Evolutionary conservation across 768 basidiomycete species (phyloP).

Genomic region (Lactarius pseudohatsudake): DNA sequence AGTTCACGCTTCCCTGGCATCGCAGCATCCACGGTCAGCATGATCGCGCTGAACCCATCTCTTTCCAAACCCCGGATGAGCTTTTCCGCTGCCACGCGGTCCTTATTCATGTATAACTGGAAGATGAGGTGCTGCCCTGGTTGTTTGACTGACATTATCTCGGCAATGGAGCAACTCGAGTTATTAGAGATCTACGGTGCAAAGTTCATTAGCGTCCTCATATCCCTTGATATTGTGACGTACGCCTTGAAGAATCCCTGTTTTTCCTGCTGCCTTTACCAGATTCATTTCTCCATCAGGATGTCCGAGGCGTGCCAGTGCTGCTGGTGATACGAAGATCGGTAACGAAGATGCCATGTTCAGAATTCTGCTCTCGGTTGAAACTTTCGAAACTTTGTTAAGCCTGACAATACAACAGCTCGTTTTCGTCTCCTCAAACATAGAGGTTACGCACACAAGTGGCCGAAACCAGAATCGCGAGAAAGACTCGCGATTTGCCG

Average conservation of each 20-base stretch:
- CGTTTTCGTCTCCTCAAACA: neutral
- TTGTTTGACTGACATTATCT: constrained; percentile 34
- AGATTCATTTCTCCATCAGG: constrained; percentile 51
- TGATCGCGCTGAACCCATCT: constrained; percentile 45
- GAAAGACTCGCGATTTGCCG: constrained; percentile 30
- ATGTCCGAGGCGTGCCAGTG: constrained; percentile 45
- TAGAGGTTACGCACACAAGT: constrained; percentile 44
- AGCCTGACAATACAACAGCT: constrained; percentile 26
- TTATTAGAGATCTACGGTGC: constrained; percentile 35
- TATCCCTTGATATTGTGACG: constrained; percentile 28
- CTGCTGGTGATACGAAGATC: constrained; percentile 45
- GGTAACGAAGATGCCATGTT: constrained; percentile 36
- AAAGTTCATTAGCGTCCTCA: neutral
- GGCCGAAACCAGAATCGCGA: constrained; percentile 84
- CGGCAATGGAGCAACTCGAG: constrained; percentile 37
- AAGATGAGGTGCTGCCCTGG: constrained; percentile 36
- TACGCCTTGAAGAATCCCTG: constrained; percentile 49
- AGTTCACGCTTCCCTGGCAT: constrained; percentile 45
- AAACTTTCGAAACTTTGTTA: constrained; percentile 33
- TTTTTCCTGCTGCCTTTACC: constrained; percentile 42
- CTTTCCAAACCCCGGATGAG: constrained; percentile 40
- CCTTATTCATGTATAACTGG: constrained; percentile 49
- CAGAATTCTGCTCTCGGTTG: constrained; percentile 31
- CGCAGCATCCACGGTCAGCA: constrained; percentile 51
- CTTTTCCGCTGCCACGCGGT: constrained; percentile 41